Percentiles rank a stretch among this genome's conserved stretches.
Evolutionary conservation across 179 eudicot genomes (phyloP).

Genomic region (Beta lomatogona): DNA sequence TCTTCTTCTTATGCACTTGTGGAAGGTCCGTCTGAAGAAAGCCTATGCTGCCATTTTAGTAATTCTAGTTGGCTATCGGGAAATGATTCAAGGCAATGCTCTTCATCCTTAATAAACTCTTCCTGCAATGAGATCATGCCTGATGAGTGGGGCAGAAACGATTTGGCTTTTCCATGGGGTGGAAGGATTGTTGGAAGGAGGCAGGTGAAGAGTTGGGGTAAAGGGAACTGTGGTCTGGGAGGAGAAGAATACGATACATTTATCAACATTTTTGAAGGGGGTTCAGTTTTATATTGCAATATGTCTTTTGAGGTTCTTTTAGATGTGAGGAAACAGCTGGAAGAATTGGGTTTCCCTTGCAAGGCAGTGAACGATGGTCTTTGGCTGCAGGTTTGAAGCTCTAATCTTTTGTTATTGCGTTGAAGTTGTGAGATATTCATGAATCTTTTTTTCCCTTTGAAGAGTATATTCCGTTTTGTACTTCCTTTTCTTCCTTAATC

Average conservation of each 20-base stretch:
- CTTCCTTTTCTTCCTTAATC: neutral
- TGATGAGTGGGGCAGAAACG: constrained; percentile 71
- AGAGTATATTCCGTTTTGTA: neutral
- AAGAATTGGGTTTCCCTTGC: constrained; percentile 96
- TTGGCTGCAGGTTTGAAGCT: constrained; percentile 87
- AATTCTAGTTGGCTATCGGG: constrained; percentile 69
- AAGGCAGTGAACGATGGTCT: constrained; percentile 96
- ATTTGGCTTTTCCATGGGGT: constrained; percentile 77
- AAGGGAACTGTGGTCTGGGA: constrained; percentile 54
- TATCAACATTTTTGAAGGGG: constrained; percentile 91
- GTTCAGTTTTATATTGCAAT: constrained; percentile 84
- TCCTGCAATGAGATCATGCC: constrained; percentile 61
- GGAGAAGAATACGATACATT: constrained; percentile 84
- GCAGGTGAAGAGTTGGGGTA: constrained; percentile 58
- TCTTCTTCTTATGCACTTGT: constrained; percentile 52
- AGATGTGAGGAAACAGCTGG: constrained; percentile 93
- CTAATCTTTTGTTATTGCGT: neutral
- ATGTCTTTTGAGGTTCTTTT: constrained; percentile 95
- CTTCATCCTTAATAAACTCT: constrained; percentile 45
- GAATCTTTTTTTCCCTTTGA: neutral
- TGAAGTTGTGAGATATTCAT: no score
- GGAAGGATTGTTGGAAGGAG: constrained; percentile 86
- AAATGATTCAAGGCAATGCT: constrained; percentile 53
- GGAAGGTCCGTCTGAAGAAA: constrained; percentile 96
- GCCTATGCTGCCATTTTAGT: constrained; percentile 70